Evolutionary conservation across 495 filamentous ascomycete genomes (phyloP).

Genomic region (Aspergillus sclerotiicarbonarius): DNA sequence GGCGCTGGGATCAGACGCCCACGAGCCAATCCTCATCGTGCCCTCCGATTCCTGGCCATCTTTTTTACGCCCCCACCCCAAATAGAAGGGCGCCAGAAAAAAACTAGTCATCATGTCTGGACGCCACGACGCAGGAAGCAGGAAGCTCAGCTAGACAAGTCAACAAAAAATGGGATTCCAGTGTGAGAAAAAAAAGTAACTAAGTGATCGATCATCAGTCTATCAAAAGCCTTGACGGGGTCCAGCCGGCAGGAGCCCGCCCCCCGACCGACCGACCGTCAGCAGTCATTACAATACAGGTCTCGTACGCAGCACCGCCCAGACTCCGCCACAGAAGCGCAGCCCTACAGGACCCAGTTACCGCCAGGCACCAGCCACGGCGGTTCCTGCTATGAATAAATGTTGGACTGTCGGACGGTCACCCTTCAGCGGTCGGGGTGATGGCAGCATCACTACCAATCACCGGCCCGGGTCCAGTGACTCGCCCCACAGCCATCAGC

Average conservation of each 20-base stretch:
- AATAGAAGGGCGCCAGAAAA: no score
- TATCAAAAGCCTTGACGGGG: neutral
- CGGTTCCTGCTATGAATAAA: constrained; percentile 5
- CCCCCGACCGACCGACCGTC: neutral
- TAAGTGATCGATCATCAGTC: neutral
- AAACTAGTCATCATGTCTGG: no score
- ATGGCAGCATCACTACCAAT: neutral
- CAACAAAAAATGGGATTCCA: no score
- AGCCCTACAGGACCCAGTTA: constrained; percentile 25
- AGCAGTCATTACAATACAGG: constrained; percentile 16
- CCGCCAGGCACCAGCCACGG: constrained; percentile 14
- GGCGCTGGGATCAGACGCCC: neutral
- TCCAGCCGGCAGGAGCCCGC: neutral
- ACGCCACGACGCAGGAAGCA: no score
- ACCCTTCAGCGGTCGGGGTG: no score
- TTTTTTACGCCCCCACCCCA: neutral
- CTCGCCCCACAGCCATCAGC: neutral
- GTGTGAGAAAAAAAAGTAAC: neutral
- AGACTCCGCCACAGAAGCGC: constrained; percentile 23
- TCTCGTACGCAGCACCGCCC: constrained; percentile 8
- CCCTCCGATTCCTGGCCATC: neutral
- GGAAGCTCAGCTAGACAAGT: no score
- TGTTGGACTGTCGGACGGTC: neutral
- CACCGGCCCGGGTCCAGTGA: neutral
- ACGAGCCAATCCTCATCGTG: neutral